Conservation (phyloP, 1,284 basidiomycete species). For the Heterobasidion irregulare region DNA sequence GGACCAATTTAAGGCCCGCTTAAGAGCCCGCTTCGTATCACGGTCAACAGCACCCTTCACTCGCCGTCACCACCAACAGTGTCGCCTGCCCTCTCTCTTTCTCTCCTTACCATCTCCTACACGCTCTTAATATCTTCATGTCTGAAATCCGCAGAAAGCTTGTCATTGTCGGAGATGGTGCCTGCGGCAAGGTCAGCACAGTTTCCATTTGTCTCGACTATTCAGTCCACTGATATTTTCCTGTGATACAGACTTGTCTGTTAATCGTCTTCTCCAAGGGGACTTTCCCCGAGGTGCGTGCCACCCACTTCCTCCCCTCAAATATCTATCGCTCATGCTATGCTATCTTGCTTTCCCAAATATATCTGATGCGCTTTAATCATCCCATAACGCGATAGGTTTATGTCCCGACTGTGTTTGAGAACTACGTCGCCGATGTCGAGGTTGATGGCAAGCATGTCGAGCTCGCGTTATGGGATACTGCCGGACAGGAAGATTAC, state of each 20-base stretch:
- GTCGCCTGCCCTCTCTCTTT: slow-evolving; percentile 8
- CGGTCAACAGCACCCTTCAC: neutral
- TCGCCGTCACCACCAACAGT: slow-evolving; percentile 10
- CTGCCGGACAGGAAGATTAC: slow-evolving; percentile 68
- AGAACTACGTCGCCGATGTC: slow-evolving; percentile 66
- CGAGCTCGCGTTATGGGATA: slow-evolving; percentile 77
- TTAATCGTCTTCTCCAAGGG: slow-evolving; percentile 65
- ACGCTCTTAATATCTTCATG: slow-evolving; percentile 18
- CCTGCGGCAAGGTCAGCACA: slow-evolving; percentile 42
- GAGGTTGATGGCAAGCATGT: slow-evolving; percentile 73
- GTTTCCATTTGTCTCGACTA: neutral
- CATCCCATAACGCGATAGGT: slow-evolving; percentile 17
- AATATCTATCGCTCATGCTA: neutral
- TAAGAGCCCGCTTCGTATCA: slow-evolving; percentile 11
- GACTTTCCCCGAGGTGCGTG: slow-evolving; percentile 64
- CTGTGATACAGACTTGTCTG: slow-evolving; percentile 38
- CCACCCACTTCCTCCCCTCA: neutral
- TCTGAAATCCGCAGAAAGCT: slow-evolving; percentile 46
- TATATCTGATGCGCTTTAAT: neutral
- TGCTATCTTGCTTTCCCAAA: neutral
- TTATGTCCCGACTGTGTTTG: slow-evolving; percentile 74
- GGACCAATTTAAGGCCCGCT: slow-evolving; percentile 10
- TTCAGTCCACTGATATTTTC: slow-evolving; percentile 3
- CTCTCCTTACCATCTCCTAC: slow-evolving; percentile 8
- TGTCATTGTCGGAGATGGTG: slow-evolving; percentile 52